These are phyloP conservation scores for Neocatenulostroma microsporum DNA, from an alignment of 2,329 filamentous ascomycete genomes.

Conservation along the genomic window DNA sequence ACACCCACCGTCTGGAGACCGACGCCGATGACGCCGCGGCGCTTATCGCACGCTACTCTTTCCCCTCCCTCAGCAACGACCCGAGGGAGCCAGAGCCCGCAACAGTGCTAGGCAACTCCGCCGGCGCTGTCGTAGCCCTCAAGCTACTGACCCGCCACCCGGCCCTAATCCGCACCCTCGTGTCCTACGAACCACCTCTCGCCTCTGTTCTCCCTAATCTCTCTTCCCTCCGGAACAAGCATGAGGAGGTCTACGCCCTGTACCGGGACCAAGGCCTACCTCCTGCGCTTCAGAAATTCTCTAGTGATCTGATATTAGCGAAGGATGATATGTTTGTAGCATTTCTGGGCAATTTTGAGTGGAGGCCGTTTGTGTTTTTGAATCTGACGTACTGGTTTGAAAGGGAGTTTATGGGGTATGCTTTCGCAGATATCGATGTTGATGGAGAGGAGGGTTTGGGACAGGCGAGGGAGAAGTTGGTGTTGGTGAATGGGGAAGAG, in stretches of 20 bases:
- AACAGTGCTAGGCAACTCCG: conserved; percentile 9
- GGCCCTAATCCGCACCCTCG: conserved; percentile 1
- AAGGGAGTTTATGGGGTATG: conserved; percentile 11
- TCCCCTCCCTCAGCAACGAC: no score
- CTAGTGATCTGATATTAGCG: background rate
- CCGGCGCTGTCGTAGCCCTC: conserved; percentile 9
- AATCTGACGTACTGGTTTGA: conserved; percentile 13
- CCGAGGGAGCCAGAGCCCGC: no score
- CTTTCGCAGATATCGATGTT: conserved; percentile 7
- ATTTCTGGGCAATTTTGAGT: no score
- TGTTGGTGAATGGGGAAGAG: conserved; percentile 9
- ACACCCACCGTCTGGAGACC: conserved; percentile 19
- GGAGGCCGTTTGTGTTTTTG: conserved; percentile 4
- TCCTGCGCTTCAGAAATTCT: conserved; percentile 8
- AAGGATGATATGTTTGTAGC: conserved; percentile 4
- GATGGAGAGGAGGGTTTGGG: conserved; percentile 6
- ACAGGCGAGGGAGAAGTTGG: conserved; percentile 9
- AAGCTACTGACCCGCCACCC: conserved; percentile 7
- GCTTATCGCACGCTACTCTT: conserved; percentile 11
- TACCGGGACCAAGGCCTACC: conserved; percentile 6
- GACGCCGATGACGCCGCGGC: conserved; percentile 27
- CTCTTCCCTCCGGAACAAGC: conserved; percentile 2
- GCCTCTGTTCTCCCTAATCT: conserved; percentile 8
- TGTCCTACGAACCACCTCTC: conserved; percentile 10
- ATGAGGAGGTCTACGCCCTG: conserved; percentile 8